These are phyloP conservation scores for Austroboletus novae-zelandiae DNA, from an alignment of 1,284 basidiomycete species.

Conservation along the genomic window DNA sequence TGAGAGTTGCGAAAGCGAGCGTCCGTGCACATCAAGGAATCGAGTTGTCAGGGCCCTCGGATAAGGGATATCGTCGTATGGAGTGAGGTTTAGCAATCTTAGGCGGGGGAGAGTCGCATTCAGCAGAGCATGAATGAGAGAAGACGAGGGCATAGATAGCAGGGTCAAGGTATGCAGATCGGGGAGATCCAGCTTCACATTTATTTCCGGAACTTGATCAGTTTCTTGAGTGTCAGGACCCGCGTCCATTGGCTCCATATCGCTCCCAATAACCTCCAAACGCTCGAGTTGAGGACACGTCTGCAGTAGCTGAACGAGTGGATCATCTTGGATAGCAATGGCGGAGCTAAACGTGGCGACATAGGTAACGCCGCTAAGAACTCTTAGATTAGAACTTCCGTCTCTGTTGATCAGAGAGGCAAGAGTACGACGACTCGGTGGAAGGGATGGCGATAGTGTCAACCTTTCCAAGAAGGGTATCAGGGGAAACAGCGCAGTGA, in stretches of 20 bases:
- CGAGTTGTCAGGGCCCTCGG: conserved; percentile 54
- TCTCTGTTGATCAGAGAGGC: conserved; percentile 54
- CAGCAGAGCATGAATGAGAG: conserved; percentile 61
- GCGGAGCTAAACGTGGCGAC: conserved; percentile 33
- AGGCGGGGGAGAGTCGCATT: conserved; percentile 63
- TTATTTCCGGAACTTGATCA: conserved; percentile 17
- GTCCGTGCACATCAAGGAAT: conserved; percentile 67
- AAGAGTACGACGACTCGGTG: conserved; percentile 60
- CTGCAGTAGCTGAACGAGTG: conserved; percentile 55
- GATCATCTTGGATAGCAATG: conserved; percentile 40
- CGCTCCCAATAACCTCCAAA: conserved; percentile 63
- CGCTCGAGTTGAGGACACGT: conserved; percentile 60
- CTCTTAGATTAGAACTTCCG: conserved; percentile 50
- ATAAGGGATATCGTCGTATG: conserved; percentile 63
- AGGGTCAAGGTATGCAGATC: conserved; percentile 64
- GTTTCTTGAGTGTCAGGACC: conserved; percentile 33
- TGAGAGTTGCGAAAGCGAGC: conserved; percentile 57
- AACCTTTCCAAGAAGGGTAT: conserved; percentile 65
- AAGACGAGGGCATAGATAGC: conserved; percentile 64
- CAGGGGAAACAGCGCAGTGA: conserved; percentile 65
- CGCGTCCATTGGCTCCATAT: conserved; percentile 49
- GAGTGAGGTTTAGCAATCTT: conserved; percentile 69
- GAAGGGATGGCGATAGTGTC: conserved; percentile 57
- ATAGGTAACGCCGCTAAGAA: conserved; percentile 63
- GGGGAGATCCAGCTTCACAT: conserved; percentile 47